Evolutionary conservation across 306 rosid species (phyloP).

Genomic region (Comarum palustre): DNA sequence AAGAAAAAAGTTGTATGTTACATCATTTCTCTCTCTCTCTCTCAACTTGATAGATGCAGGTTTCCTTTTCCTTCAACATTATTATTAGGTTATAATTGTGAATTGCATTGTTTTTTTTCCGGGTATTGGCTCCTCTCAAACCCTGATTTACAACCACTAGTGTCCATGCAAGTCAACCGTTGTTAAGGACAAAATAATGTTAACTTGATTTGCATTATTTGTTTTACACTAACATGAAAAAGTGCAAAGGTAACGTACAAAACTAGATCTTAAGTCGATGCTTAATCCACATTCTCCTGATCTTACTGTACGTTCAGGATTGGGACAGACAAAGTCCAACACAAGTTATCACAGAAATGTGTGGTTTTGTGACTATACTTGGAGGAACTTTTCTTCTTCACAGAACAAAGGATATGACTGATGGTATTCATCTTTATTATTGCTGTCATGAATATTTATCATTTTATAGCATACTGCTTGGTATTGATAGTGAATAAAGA

Average conservation of each 20-base stretch:
- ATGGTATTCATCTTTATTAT: slow-evolving; percentile 49
- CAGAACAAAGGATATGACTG: slow-evolving; percentile 93
- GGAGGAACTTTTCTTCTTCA: slow-evolving; percentile 99
- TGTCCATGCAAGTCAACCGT: background rate
- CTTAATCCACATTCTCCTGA: slow-evolving; percentile 11
- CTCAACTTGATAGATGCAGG: background rate
- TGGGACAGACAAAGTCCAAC: slow-evolving; percentile 99
- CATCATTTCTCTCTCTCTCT: background rate
- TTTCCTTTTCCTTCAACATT: background rate
- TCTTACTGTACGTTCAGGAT: slow-evolving; percentile 59
- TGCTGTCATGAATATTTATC: background rate
- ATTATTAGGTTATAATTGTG: background rate
- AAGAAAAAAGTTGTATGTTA: background rate
- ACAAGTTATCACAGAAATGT: slow-evolving; percentile 90
- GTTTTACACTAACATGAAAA: too few relatives aligned
- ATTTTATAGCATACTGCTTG: background rate
- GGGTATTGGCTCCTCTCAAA: background rate
- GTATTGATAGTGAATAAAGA: background rate
- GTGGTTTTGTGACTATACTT: slow-evolving; percentile 98
- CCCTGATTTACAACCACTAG: background rate
- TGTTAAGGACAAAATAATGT: too few relatives aligned
- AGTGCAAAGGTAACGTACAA: too few relatives aligned
- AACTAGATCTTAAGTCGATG: background rate
- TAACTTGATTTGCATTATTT: too few relatives aligned
- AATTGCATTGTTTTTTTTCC: background rate